Base-by-base conservation (phyloP, 1,284 basidiomycete genomes). In the Leccinum pachyderme region DNA sequence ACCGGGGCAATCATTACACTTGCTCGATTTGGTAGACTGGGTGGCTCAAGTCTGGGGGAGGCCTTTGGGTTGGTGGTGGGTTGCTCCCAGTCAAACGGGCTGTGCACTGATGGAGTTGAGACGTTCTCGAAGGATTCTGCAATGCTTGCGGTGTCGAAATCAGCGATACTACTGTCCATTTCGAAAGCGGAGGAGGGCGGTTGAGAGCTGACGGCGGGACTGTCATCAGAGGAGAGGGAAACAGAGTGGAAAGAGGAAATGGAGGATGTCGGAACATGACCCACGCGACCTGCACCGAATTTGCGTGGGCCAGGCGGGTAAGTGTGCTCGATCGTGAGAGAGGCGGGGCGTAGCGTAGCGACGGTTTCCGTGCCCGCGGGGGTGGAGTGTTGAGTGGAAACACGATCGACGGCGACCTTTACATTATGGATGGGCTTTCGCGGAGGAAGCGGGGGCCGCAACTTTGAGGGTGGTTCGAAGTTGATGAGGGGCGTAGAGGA, bases 241-340 rank as follows among this genome's bases (percentile, higher is more conserved):
- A 91, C 85, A 0, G 89, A 90, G 62, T 89, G 87, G 58, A 91
- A 89, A 18, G 88, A 91, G 5, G 88, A 89, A 37, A 90, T 79
- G 32, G 89, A 91, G 2, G 87, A 87, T 3, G 79, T 80, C 2
- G 80, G 80, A 3, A 74, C 80, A 67, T 91, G 87, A 28, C 77
- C 73, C 7, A 68, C 53, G 54, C 69, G 63, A 65, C 53, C 61
- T 66, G 64, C 58, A 70, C 64, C 65, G 59, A 66, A 70, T 59
- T 61, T 59, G 67, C 64, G 59, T 75, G 77, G 49, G 72, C 63
- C 60, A 39, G 72, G 61, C 12, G 83, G 83, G 61, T 86, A 85
- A 4, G 82, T 79, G 61, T 83, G 78, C 53, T 83, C 80, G 8
- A 81, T 76, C 2, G 75, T 75, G 45, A 81, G 71, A 31, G 78